Conservation (phyloP, 2,329 filamentous ascomycete genomes). For the Ophiostoma sp. region DNA sequence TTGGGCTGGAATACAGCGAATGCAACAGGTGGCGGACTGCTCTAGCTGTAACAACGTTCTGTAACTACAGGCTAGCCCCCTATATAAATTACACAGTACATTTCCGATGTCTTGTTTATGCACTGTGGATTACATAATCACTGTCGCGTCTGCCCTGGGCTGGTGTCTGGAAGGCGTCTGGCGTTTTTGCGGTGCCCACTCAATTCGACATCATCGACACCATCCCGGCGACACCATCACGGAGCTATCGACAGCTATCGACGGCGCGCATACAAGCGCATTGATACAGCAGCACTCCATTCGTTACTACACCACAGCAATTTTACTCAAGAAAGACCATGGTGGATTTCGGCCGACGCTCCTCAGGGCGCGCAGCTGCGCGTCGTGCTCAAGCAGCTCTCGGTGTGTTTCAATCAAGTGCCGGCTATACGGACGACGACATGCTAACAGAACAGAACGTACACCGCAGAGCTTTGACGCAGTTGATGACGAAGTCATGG, state of each 20-base stretch:
- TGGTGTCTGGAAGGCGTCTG: background rate
- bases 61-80: background rate
- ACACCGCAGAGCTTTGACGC: slow-evolving; percentile 42
- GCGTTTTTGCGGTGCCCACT: slow-evolving; percentile 7
- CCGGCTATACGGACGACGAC: background rate
- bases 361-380: slow-evolving; percentile 42
- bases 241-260: background rate
- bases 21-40: background rate
- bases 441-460: slow-evolving; percentile 37
- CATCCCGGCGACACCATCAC: background rate
- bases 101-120: background rate
- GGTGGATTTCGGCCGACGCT: slow-evolving; percentile 35
- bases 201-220: slow-evolving; percentile 7
- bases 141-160: background rate
- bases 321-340: slow-evolving; percentile 5
- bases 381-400: slow-evolving; percentile 41
- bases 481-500: slow-evolving; percentile 43
- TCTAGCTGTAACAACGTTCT: background rate
- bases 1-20: background rate
- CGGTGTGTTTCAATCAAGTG: slow-evolving; percentile 31
- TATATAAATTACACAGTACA: background rate
- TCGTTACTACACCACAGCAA: background rate
- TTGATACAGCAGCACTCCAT: background rate
- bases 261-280: background rate
- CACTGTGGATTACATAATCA: background rate